These are phyloP conservation scores for Stenocarpella maydis DNA, from an alignment of 2,329 filamentous ascomycete species.

Conservation along the genomic window DNA sequence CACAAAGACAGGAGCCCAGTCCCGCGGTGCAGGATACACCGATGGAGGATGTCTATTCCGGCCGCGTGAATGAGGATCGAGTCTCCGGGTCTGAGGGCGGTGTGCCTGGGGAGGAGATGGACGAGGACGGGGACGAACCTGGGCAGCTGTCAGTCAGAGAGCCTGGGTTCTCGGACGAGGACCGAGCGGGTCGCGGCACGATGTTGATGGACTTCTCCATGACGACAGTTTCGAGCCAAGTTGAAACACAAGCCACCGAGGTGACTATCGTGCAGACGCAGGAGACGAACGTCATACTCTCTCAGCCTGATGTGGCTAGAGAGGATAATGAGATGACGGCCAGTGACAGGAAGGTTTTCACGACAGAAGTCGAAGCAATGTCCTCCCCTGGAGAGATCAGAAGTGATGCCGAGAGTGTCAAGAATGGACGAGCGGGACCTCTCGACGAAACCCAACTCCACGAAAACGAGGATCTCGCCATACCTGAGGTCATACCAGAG, in stretches of 20 bases:
- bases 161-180: neutral
- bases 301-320: neutral
- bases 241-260: slow-evolving; percentile 13
- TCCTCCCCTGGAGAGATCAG: neutral
- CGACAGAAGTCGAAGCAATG: slow-evolving; percentile 5
- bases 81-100: neutral
- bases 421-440: slow-evolving; percentile 8
- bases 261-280: slow-evolving; percentile 3
- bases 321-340: neutral
- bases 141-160: neutral
- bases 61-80: neutral
- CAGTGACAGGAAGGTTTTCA: neutral
- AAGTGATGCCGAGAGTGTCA: slow-evolving; percentile 14
- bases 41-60: neutral
- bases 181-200: neutral
- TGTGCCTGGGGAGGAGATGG: slow-evolving; percentile 2
- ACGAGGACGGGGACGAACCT: neutral
- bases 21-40: neutral
- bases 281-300: neutral
- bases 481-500: slow-evolving; percentile 16
- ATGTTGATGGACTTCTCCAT: slow-evolving; percentile 18
- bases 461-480: slow-evolving; percentile 8
- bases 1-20: neutral
- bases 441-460: neutral
- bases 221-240: slow-evolving; percentile 17